Evolutionary conservation across 805 yeast species (phyloP).

Genomic region (Maudiozyma bulderi): DNA sequence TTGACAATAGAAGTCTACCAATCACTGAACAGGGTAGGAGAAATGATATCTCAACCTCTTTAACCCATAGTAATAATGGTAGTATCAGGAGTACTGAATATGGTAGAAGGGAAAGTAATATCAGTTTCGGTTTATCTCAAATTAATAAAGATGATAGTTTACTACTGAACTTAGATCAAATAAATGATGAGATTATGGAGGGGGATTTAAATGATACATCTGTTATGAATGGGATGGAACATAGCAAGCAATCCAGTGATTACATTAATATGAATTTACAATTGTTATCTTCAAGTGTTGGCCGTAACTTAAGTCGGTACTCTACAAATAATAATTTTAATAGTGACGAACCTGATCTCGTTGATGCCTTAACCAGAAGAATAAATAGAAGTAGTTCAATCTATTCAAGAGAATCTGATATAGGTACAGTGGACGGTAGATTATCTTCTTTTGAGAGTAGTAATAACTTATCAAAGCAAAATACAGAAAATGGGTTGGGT

Average conservation of each 20-base stretch:
- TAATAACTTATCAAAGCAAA: neutral
- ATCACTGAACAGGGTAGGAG: constrained; percentile 11
- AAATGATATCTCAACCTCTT: constrained; percentile 7
- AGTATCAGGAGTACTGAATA: constrained; percentile 21
- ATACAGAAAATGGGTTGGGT: constrained; percentile 9
- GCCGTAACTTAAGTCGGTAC: constrained; percentile 15
- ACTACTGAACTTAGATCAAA: constrained; percentile 21
- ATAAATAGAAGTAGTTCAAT: too few relatives aligned
- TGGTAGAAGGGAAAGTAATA: constrained; percentile 16
- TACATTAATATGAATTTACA: constrained; percentile 18
- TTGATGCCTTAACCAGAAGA: constrained; percentile 12
- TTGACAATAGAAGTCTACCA: neutral
- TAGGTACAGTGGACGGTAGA: neutral
- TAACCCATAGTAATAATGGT: constrained; percentile 12
- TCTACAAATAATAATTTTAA: constrained; percentile 8
- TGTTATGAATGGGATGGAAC: neutral
- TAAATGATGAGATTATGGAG: constrained; percentile 23
- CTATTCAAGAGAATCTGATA: neutral
- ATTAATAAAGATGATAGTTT: constrained; percentile 5
- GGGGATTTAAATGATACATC: constrained; percentile 2
- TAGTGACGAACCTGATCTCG: constrained; percentile 7
- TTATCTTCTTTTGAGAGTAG: neutral
- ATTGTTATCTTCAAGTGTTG: constrained; percentile 28
- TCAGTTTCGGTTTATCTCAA: neutral
- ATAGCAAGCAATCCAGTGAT: constrained; percentile 4